Evolutionary conservation across 2,329 filamentous ascomycete species (phyloP), one percentile per base, ranked within the genome.

Genomic region (Ceratocystis cubensis): DNA sequence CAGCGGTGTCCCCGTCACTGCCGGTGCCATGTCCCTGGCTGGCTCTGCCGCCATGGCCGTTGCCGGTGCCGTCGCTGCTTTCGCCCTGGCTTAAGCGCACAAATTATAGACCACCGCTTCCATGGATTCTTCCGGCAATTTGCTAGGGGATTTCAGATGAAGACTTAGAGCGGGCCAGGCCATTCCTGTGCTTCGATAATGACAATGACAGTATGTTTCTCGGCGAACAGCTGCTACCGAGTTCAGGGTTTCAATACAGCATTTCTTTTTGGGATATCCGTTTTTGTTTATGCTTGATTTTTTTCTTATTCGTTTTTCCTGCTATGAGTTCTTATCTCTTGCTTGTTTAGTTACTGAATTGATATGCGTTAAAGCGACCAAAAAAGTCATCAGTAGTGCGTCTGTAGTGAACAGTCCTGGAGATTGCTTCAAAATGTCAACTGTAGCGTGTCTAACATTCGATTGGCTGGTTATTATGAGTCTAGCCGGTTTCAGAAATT

Each of bases 21-120:
- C 78, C 70, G 82, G 80, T 73, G 82, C 82, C 70, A 76, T 77
- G 71, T 77, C 78, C 72, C 73, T 84, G 71, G 77, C 77, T 69
- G 80, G 79, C 77, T 83, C 82, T 69, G 78, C 78, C 73, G 69
- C 79, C 72, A 75, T 83, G 73, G 82, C 82, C 74, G 82, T 78
- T 70, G 78, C 76, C 62, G 82, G 79, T 75, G 82, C 81, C 76
- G 73, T 81, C 66, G 78, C 76, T 69, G 82, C 81, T 73, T 75
- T 82, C 73, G 72, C 80, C 76, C 75, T 85, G 72, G 79, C 79
- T 74, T 84, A 84, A 81, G 73, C 74, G 62, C 28, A 28, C 28
- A 20, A 69, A 71, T 73, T 65, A 15, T 50, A 33, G 53, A 59
- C 53, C 53, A 59, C 53, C 53, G 53, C 53, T 59, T 37, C 53